phyloP scores from a whole-genome alignment of 768 basidiomycete genomes.

The Serendipita sp. region DNA sequence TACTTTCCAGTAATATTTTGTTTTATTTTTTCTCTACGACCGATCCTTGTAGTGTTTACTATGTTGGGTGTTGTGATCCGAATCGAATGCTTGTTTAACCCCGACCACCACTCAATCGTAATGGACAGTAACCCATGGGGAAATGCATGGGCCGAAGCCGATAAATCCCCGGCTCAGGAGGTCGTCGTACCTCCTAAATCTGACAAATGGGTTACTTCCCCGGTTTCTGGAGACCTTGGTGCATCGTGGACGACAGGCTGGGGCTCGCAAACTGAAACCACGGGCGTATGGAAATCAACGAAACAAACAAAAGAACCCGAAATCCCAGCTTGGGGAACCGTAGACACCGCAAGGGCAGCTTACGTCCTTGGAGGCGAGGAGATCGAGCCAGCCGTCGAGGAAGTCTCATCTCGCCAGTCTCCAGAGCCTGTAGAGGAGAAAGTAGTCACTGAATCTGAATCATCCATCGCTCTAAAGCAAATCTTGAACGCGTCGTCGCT shows the following conservation, averaged over 20 bases:
- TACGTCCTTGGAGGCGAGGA: constrained; percentile 1
- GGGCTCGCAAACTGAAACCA: not conserved
- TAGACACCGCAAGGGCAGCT: not conserved
- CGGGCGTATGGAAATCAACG: not conserved
- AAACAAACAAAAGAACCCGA: not conserved
- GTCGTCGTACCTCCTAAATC: not conserved
- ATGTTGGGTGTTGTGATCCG: too few species aligned
- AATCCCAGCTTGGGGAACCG: not conserved
- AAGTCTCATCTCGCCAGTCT: not conserved
- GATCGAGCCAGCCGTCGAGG: not conserved
- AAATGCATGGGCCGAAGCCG: constrained; percentile 1
- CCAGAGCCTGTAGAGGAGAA: not conserved
- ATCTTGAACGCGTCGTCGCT: not conserved
- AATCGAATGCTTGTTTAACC: not conserved
- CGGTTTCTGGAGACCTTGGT: not conserved
- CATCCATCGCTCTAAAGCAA: not conserved
- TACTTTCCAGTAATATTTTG: not conserved
- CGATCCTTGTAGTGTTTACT: not conserved
- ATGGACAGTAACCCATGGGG: not conserved
- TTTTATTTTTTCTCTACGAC: not conserved
- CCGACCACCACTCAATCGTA: not conserved
- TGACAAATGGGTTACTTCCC: not conserved
- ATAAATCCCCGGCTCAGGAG: not conserved
- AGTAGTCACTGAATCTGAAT: not conserved
- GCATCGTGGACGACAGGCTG: not conserved